These are phyloP conservation scores for Haberlea rhodopensis DNA, from an alignment of 257 asterid genomes.

Conservation along the genomic window DNA sequence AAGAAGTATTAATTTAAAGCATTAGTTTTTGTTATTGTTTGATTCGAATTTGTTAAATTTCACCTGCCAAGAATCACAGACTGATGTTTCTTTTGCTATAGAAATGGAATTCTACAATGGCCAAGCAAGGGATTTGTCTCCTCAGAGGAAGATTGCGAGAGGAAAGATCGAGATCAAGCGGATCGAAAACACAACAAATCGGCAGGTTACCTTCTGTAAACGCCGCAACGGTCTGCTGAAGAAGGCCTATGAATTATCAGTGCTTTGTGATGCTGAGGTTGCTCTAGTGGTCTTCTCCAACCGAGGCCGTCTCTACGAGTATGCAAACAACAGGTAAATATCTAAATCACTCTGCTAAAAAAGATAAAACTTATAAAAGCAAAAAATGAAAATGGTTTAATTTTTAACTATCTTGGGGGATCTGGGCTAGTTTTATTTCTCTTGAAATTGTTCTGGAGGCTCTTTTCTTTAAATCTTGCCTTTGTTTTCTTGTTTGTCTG, in stretches of 20 bases:
- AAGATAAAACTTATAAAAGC: too few relatives aligned
- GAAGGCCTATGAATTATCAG: slow-evolving; percentile 90
- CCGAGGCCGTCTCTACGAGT: slow-evolving; percentile 94
- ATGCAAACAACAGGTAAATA: slow-evolving; percentile 77
- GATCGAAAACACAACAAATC: slow-evolving; percentile 95
- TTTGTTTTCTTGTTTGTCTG: slow-evolving; percentile 11
- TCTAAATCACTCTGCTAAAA: background rate
- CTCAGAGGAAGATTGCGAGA: slow-evolving; percentile 63
- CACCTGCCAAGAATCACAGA: background rate
- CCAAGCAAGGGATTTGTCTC: slow-evolving; percentile 63
- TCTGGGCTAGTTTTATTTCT: slow-evolving; percentile 14
- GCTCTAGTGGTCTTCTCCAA: slow-evolving; percentile 85
- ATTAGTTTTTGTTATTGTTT: background rate
- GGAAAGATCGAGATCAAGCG: slow-evolving; percentile 93
- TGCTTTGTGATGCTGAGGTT: slow-evolving; percentile 94
- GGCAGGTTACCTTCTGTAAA: slow-evolving; percentile 95
- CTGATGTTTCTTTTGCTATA: slow-evolving; percentile 15
- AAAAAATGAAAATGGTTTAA: slow-evolving; percentile 2
- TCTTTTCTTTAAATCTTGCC: background rate
- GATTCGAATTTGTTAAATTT: background rate
- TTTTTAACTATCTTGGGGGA: slow-evolving; percentile 5
- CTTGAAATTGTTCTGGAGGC: background rate
- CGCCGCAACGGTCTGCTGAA: slow-evolving; percentile 85
- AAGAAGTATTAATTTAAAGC: background rate
- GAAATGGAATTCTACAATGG: slow-evolving; percentile 64